Conservation (phyloP, 2,329 filamentous ascomycete genomes). For the Penicillium sp. region DNA sequence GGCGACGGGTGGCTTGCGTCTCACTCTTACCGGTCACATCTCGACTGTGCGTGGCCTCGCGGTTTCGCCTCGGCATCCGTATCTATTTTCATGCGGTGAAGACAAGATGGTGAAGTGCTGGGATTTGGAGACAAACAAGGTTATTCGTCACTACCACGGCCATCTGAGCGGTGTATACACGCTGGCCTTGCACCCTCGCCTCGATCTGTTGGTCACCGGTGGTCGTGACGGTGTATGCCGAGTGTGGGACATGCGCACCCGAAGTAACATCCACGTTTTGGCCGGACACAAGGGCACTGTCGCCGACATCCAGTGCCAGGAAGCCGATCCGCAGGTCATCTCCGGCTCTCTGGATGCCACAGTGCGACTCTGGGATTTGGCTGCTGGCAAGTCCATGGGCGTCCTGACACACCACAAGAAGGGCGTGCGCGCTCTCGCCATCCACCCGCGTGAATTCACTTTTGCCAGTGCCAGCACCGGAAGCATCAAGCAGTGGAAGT, state of each 20-base stretch:
- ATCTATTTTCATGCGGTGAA: slow-evolving; percentile 95
- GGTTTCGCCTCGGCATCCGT: slow-evolving; percentile 88
- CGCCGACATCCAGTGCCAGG: slow-evolving; percentile 83
- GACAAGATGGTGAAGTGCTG: slow-evolving; percentile 99
- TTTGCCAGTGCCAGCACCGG: slow-evolving; percentile 89
- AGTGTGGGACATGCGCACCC: slow-evolving; percentile 97
- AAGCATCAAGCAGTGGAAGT: slow-evolving; percentile 99
- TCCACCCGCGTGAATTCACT: slow-evolving; percentile 90
- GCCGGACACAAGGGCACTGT: slow-evolving; percentile 87
- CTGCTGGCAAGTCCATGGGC: slow-evolving; percentile 92
- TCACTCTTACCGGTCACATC: slow-evolving; percentile 91
- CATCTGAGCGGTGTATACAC: slow-evolving; percentile 96
- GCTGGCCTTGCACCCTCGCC: slow-evolving; percentile 82
- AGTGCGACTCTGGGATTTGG: slow-evolving; percentile 89
- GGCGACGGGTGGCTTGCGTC: slow-evolving; percentile 72
- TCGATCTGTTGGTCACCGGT: slow-evolving; percentile 91
- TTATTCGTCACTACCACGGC: slow-evolving; percentile 95
- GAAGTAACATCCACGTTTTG: slow-evolving; percentile 92
- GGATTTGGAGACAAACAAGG: slow-evolving; percentile 99
- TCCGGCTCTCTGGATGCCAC: slow-evolving; percentile 88
- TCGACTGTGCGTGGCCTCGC: slow-evolving; percentile 88
- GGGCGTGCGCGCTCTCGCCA: slow-evolving; percentile 76
- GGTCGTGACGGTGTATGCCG: slow-evolving; percentile 89
- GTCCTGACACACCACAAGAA: slow-evolving; percentile 98
- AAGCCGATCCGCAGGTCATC: slow-evolving; percentile 93